Conservation (phyloP, 306 rosid genomes). For the Prunus kanzakura region DNA sequence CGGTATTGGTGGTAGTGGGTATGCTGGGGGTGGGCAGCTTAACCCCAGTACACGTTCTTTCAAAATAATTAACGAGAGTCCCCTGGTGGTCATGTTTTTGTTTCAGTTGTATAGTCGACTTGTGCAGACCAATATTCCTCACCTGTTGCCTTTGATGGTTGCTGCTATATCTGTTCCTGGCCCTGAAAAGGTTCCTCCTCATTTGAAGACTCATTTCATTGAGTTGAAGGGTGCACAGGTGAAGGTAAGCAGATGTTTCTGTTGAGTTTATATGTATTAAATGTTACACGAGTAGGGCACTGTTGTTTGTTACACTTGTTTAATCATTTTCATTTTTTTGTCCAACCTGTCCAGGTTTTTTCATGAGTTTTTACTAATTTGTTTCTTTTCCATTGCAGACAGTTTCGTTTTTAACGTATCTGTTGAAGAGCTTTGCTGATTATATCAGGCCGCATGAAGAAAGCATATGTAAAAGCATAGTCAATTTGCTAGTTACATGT, state of each 20-base stretch:
- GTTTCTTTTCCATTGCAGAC: constrained; percentile 62
- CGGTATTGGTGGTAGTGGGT: constrained; percentile 19
- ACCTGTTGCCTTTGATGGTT: constrained; percentile 92
- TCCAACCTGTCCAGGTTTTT: constrained; percentile 5
- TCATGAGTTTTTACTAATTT: constrained; percentile 18
- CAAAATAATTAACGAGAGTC: constrained; percentile 95
- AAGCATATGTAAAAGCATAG: constrained; percentile 98
- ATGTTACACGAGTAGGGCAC: background rate
- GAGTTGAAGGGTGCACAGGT: constrained; percentile 99
- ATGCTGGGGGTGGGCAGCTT: constrained; percentile 65
- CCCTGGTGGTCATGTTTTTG: constrained; percentile 94
- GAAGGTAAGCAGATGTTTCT: constrained; percentile 54
- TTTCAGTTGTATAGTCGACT: constrained; percentile 92
- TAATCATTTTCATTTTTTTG: background rate
- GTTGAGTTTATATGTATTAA: background rate
- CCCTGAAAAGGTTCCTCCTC: constrained; percentile 84
- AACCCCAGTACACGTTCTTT: constrained; percentile 94
- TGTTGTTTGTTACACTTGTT: background rate
- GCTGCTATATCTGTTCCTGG: constrained; percentile 97
- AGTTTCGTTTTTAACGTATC: constrained; percentile 89
- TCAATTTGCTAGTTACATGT: constrained; percentile 95
- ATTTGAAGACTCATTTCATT: constrained; percentile 71
- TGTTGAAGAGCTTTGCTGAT: constrained; percentile 93
- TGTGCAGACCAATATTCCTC: constrained; percentile 93
- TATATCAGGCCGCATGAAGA: constrained; percentile 97